Base-by-base conservation (phyloP, 1,284 basidiomycete genomes). In the Irpex rosettiformis region DNA sequence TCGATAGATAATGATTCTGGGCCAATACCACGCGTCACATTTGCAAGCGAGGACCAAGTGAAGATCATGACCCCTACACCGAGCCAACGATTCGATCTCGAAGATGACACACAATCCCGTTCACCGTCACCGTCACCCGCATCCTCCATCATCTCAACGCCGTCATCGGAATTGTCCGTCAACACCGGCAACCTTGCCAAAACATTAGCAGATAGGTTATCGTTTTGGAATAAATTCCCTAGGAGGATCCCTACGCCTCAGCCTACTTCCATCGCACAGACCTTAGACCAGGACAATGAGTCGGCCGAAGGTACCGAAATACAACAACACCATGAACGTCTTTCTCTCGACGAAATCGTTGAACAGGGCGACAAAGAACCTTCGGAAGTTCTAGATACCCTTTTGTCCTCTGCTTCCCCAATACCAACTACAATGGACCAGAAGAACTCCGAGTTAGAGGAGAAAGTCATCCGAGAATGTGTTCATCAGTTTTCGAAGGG, bases 401-500 rank as follows among this genome's bases (percentile, higher is more conserved):
- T 90, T 48, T 65, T 88, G 29, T 73, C 80, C 53, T 74, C 80
- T 1, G 80, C 81, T 3, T 83, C 86, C 1, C 83, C 86, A 52
- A 70, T 83, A 8, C 88, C 88, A 2, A 68, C 68, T 2, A 82
- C 84, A 1, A 62, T 73, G 1, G 88, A 89, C 70, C 86, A 89
- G 67, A 81, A 77, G 64, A 82, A 88, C 64, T 79, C 78, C 2
- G 87, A 91, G 66, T 72, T 94, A 7, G 91, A 93, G 66, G 77
- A 80, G 33, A 92, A 91, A 73, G 84, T 93, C 43, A 73, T 93
- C n/a, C 79, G 83, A 30, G 89, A 93, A 71, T 82, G 80, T 52
- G 76, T 91, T 30, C 78, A 79, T 58, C 84, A 90, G 63, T 91
- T 85, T 64, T 79, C 80, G 5, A 88, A 88, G 64, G 89, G 84